A percentile compares a stretch with the other conserved stretches of the same genome.
Evolutionary conservation across 345 rosid species (phyloP).

Genomic region (Barbarea vulgaris): DNA sequence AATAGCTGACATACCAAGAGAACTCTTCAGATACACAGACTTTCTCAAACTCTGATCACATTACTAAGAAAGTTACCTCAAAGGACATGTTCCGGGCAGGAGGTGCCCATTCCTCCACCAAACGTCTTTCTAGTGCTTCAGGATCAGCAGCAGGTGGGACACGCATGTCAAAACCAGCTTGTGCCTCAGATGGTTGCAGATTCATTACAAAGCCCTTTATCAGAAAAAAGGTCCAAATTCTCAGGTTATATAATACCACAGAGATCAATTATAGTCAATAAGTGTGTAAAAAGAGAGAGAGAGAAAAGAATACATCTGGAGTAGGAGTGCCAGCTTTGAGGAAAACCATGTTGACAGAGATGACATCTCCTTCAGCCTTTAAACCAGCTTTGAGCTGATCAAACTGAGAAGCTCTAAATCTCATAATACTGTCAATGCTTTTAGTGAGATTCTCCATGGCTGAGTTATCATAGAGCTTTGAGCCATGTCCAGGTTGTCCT

Average conservation of each 20-base stretch:
- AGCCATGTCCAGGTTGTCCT: constrained; percentile 90
- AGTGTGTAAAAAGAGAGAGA: neutral
- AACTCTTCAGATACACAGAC: constrained; percentile 57
- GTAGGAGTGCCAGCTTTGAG: constrained; percentile 87
- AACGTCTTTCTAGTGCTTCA: constrained; percentile 66
- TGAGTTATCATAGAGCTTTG: constrained; percentile 77
- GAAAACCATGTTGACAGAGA: constrained; percentile 77
- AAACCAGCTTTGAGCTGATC: constrained; percentile 72
- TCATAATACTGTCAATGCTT: constrained; percentile 74
- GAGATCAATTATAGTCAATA: neutral
- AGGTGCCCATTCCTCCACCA: constrained; percentile 93
- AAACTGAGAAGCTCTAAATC: constrained; percentile 85
- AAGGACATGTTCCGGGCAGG: constrained; percentile 75
- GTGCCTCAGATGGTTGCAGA: constrained; percentile 35
- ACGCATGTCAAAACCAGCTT: constrained; percentile 39
- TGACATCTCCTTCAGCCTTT: constrained; percentile 72
- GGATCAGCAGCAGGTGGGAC: constrained; percentile 36
- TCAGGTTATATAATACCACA: neutral
- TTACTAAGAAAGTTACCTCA: constrained; percentile 48
- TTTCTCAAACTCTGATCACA: constrained; percentile 40
- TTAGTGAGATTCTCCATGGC: constrained; percentile 81
- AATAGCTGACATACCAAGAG: constrained; percentile 33
- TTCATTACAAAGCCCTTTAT: constrained; percentile 41
- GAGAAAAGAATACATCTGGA: constrained; percentile 53
- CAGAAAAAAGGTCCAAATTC: neutral